phyloP scores from a whole-genome alignment of 495 filamentous ascomycete species.

The Podospora comata region DNA sequence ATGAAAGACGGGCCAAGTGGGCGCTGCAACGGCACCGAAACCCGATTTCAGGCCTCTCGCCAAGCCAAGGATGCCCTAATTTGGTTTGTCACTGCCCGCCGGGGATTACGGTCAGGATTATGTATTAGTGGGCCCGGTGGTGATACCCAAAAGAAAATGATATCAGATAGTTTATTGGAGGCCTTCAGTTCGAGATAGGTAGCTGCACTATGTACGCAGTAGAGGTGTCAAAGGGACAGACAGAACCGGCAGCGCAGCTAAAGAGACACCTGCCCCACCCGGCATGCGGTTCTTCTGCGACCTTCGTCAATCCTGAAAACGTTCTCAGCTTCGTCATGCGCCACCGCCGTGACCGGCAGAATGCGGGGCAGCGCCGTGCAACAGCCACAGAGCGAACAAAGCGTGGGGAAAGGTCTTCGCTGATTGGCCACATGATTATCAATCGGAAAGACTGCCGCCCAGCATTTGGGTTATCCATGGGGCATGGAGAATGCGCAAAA shows the following conservation, averaged over 20 bases:
- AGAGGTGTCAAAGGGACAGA: background rate
- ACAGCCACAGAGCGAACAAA: background rate
- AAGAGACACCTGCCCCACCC: background rate
- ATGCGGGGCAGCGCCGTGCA: conserved; percentile 6
- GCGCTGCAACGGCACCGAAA: conserved; percentile 17
- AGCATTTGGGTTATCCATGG: conserved; percentile 13
- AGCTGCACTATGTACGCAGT: background rate
- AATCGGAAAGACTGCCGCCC: conserved; percentile 2
- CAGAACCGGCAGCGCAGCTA: background rate
- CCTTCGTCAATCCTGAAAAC: background rate
- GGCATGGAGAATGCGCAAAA: conserved; percentile 17
- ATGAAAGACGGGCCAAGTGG: conserved; percentile 19
- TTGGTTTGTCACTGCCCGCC: conserved; percentile 1
- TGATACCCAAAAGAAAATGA: background rate
- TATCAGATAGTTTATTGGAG: background rate
- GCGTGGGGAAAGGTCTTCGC: background rate
- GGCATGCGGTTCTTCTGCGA: background rate
- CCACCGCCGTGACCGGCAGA: conserved; percentile 9
- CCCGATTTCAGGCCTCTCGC: background rate
- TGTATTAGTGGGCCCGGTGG: background rate
- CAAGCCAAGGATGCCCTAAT: background rate
- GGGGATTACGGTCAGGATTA: background rate
- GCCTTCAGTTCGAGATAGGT: background rate
- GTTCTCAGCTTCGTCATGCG: conserved; percentile 16
- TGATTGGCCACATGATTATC: background rate